Evolutionary conservation across 768 basidiomycete genomes (phyloP).

Genomic region (Hericium rajendrae): DNA sequence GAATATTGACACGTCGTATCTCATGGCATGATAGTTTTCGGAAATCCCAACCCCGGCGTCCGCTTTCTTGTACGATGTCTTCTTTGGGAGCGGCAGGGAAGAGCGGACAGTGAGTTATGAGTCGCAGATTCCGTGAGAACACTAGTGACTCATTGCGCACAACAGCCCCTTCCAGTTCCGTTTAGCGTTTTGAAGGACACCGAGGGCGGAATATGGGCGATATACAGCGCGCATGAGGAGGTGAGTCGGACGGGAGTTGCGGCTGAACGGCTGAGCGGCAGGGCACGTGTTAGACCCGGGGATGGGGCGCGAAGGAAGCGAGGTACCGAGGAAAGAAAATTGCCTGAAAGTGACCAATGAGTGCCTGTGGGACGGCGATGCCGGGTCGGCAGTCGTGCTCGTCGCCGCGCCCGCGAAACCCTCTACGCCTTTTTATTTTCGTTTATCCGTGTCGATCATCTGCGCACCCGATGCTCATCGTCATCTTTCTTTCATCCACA

Average conservation of each 20-base stretch:
- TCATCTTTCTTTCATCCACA: constrained; percentile 22
- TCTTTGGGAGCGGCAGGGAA: constrained; percentile 12
- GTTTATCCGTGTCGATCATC: constrained; percentile 9
- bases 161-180: constrained; percentile 18
- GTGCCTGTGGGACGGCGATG: neutral
- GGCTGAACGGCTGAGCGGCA: constrained; percentile 7
- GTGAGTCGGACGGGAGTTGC: constrained; percentile 28
- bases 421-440: neutral
- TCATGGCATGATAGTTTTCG: constrained; percentile 24
- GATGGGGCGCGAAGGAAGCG: neutral
- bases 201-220: constrained; percentile 39
- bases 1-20: neutral
- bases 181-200: constrained; percentile 2
- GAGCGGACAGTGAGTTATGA: too few relatives aligned
- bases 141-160: too few relatives aligned
- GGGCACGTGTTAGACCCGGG: neutral
- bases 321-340: neutral
- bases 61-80: constrained; percentile 28
- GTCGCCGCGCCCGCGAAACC: neutral
- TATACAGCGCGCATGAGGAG: constrained; percentile 53
- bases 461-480: neutral
- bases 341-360: neutral
- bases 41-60: constrained; percentile 30
- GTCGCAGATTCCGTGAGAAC: too few relatives aligned
- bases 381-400: neutral